Percentiles rank a stretch among this genome's conserved stretches.
Evolutionary conservation across 2,329 filamentous ascomycete genomes (phyloP).

Genomic region (Fusarium pseudograminearum): DNA sequence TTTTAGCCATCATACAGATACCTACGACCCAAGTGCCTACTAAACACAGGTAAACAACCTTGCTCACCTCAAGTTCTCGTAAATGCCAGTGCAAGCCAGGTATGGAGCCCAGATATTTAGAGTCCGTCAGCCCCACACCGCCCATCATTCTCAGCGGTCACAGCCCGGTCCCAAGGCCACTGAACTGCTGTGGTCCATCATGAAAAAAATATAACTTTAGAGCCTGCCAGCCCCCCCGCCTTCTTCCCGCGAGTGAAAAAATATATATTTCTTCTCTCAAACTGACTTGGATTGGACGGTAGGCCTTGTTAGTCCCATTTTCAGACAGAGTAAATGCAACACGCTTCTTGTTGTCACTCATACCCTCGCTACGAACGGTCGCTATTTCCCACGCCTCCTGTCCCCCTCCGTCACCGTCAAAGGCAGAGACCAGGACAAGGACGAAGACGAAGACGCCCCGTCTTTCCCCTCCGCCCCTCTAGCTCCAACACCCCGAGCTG

Average conservation of each 20-base stretch:
- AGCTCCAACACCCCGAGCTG: slow-evolving; percentile 61
- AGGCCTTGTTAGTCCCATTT: slow-evolving; percentile 31
- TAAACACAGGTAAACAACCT: not conserved
- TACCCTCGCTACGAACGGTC: slow-evolving; percentile 28
- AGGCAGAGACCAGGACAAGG: slow-evolving; percentile 15
- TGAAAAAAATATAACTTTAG: slow-evolving; percentile 29
- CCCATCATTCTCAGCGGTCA: slow-evolving; percentile 36
- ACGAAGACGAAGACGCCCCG: slow-evolving; percentile 18
- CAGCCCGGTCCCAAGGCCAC: slow-evolving; percentile 41
- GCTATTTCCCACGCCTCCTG: slow-evolving; percentile 13
- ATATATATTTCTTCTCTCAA: slow-evolving; percentile 8
- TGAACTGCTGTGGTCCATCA: slow-evolving; percentile 23
- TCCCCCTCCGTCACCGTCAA: slow-evolving; percentile 8
- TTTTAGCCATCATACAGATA: not conserved
- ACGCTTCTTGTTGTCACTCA: slow-evolving; percentile 36
- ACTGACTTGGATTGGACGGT: slow-evolving; percentile 11
- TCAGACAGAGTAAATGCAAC: slow-evolving; percentile 32
- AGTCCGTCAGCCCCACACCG: slow-evolving; percentile 33
- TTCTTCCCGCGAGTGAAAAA: slow-evolving; percentile 9
- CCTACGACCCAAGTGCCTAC: not conserved
- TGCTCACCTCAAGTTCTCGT: not conserved
- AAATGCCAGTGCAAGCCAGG: not conserved
- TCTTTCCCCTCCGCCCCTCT: slow-evolving; percentile 32
- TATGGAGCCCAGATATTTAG: slow-evolving; percentile 7
- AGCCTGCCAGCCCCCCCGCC: slow-evolving; percentile 19